Evolutionary conservation across 2,329 filamentous ascomycete species (phyloP).

Genomic region (Zymoseptoria crescenta): DNA sequence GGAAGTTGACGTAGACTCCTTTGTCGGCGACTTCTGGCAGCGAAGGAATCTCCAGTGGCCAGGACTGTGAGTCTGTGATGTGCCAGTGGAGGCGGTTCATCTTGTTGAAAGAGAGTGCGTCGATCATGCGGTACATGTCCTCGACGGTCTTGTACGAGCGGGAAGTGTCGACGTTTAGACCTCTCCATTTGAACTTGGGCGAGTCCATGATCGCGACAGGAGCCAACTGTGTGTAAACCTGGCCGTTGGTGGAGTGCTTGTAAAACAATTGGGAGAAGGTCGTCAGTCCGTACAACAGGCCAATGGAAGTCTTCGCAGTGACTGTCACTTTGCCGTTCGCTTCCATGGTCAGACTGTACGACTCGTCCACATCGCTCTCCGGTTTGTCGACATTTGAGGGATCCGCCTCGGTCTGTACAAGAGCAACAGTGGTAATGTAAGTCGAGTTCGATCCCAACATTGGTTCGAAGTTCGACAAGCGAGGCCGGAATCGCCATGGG

Average conservation of each 20-base stretch:
- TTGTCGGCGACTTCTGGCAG: conserved; percentile 64
- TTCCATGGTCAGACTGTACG: conserved; percentile 59
- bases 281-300: conserved; percentile 64
- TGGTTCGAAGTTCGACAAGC: conserved; percentile 60
- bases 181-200: conserved; percentile 69
- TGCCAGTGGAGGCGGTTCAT: conserved; percentile 77
- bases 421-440: conserved; percentile 52
- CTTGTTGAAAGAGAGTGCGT: conserved; percentile 70
- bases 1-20: conserved; percentile 61
- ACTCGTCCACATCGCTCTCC: conserved; percentile 61
- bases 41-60: conserved; percentile 72
- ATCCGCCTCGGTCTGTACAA: conserved; percentile 54
- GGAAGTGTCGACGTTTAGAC: conserved; percentile 70
- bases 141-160: conserved; percentile 61
- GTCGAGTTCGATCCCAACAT: conserved; percentile 29
- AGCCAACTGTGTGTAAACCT: conserved; percentile 59
- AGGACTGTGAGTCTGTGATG: conserved; percentile 75
- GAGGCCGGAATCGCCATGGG: conserved; percentile 68
- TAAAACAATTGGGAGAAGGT: conserved; percentile 77
- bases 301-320: conserved; percentile 57
- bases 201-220: conserved; percentile 65
- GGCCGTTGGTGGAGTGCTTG: conserved; percentile 50
- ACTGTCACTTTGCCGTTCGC: conserved; percentile 54
- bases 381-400: conserved; percentile 51
- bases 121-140: conserved; percentile 67